Conservation (phyloP, 768 basidiomycete species). For the Gloeopeniophorella convolvens region DNA sequence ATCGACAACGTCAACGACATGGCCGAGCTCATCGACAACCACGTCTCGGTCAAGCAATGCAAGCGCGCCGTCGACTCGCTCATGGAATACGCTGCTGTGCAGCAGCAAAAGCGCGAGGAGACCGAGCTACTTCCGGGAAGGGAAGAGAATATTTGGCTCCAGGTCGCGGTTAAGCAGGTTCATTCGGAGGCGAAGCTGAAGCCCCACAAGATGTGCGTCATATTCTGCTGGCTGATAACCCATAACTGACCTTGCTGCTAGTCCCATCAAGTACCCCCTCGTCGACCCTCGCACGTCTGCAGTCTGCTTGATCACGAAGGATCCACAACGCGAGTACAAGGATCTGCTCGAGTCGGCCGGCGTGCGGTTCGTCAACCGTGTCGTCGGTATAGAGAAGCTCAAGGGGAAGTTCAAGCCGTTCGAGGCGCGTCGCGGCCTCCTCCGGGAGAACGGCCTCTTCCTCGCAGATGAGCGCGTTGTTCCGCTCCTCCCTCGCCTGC, state of each 20-base stretch:
- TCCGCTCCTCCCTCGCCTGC: conserved; percentile 76
- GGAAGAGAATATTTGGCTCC: conserved; percentile 86
- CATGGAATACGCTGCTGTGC: conserved; percentile 59
- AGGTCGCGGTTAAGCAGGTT: conserved; percentile 80
- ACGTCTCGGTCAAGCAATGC: conserved; percentile 67
- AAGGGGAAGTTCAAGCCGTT: conserved; percentile 89
- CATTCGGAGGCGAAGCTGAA: conserved; percentile 69
- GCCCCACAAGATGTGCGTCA: conserved; percentile 77
- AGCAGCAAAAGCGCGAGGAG: conserved; percentile 58
- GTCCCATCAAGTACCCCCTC: conserved; percentile 73
- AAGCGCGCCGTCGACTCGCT: conserved; percentile 76
- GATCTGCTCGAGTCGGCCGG: conserved; percentile 72
- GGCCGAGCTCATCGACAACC: conserved; percentile 54
- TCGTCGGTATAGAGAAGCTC: conserved; percentile 86
- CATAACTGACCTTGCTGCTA: conserved; percentile 23
- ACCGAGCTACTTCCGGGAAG: conserved; percentile 68
- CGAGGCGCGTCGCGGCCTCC: conserved; percentile 73
- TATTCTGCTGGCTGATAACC: neutral
- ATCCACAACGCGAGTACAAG: conserved; percentile 95
- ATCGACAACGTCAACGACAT: neutral
- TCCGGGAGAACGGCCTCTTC: conserved; percentile 89
- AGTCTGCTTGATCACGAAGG: conserved; percentile 90
- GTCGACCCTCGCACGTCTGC: conserved; percentile 76
- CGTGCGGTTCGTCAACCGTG: conserved; percentile 86
- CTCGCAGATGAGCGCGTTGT: conserved; percentile 89